Conservation (phyloP, 805 yeast species). For the Candida nemodendra region DNA sequence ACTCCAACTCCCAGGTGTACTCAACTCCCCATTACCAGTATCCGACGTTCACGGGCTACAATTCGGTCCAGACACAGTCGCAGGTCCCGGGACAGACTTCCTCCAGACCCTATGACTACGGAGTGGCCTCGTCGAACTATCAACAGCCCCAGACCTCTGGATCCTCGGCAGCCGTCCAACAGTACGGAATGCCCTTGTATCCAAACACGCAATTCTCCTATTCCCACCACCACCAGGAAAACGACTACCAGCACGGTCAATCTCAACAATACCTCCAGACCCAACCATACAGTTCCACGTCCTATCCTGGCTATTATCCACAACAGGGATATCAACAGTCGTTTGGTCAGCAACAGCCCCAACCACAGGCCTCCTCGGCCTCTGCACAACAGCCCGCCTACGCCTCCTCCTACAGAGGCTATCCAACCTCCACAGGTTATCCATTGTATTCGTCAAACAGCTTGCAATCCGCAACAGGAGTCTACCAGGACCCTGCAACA, state of each 20-base stretch:
- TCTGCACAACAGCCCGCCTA: slow-evolving; percentile 16
- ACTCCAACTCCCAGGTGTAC: slow-evolving; percentile 9
- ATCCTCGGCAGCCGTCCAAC: slow-evolving; percentile 14
- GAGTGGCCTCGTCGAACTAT: slow-evolving; percentile 10
- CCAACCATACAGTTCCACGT: slow-evolving; percentile 16
- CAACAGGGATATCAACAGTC: slow-evolving; percentile 20
- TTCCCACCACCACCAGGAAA: slow-evolving; percentile 21
- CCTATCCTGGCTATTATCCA: slow-evolving; percentile 16
- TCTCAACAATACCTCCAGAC: slow-evolving; percentile 18
- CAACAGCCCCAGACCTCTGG: slow-evolving; percentile 16
- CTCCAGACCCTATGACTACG: slow-evolving; percentile 21
- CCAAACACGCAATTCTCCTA: slow-evolving; percentile 19
- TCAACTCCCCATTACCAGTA: slow-evolving; percentile 24
- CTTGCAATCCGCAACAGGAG: slow-evolving; percentile 3
- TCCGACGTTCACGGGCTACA: slow-evolving; percentile 17
- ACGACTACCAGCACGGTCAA: slow-evolving; percentile 17
- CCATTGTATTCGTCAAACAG: slow-evolving; percentile 17
- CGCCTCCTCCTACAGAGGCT: slow-evolving; percentile 19
- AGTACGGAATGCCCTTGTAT: slow-evolving; percentile 18
- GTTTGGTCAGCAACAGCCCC: slow-evolving; percentile 17
- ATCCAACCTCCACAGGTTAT: slow-evolving; percentile 18
- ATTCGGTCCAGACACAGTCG: slow-evolving; percentile 12
- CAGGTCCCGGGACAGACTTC: slow-evolving; percentile 2
- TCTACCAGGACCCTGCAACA: slow-evolving; percentile 15
- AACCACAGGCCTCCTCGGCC: slow-evolving; percentile 13